phyloP scores from a whole-genome alignment of 495 filamentous ascomycete species.

The Lasiosphaeriaceae sp. region DNA sequence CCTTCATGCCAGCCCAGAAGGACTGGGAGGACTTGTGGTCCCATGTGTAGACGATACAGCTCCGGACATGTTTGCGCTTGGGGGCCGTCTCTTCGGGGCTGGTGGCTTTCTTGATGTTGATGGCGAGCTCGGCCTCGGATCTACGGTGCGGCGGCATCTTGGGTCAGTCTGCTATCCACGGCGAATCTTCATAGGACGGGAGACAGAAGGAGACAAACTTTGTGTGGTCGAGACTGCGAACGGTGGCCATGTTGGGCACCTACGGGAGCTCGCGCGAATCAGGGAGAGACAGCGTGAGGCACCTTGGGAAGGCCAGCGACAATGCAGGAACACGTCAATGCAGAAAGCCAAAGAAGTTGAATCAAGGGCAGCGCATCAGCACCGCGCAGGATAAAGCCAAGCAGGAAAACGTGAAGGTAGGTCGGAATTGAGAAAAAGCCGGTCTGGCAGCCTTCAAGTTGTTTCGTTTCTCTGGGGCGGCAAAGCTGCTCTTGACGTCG shows the following conservation, averaged over 20 bases:
- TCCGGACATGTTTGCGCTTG: conserved; percentile 98
- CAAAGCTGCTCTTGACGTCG: too few relatives aligned
- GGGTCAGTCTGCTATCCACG: conserved; percentile 13
- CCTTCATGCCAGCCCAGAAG: conserved; percentile 99
- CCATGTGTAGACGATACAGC: conserved; percentile 98
- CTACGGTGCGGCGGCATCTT: conserved; percentile 38
- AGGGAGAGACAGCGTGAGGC: background rate
- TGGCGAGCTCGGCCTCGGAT: conserved; percentile 87
- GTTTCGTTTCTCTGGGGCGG: too few relatives aligned
- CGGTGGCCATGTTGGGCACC: conserved; percentile 40
- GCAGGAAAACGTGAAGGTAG: too few relatives aligned
- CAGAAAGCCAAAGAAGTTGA: background rate
- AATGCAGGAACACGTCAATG: background rate
- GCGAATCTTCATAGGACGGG: background rate
- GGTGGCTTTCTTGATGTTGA: conserved; percentile 96
- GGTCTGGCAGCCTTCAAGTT: too few relatives aligned
- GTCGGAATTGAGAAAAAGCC: too few relatives aligned
- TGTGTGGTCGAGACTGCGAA: conserved; percentile 45
- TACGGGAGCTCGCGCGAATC: conserved; percentile 16
- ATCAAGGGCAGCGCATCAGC: too few relatives aligned
- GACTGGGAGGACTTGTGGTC: conserved; percentile 95
- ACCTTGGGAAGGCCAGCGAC: background rate
- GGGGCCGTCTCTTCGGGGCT: conserved; percentile 93
- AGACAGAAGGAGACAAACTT: conserved; percentile 28
- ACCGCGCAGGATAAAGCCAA: too few relatives aligned